Evolutionary conservation across 768 basidiomycete species (phyloP).

Genomic region (Pisolithus albus): DNA sequence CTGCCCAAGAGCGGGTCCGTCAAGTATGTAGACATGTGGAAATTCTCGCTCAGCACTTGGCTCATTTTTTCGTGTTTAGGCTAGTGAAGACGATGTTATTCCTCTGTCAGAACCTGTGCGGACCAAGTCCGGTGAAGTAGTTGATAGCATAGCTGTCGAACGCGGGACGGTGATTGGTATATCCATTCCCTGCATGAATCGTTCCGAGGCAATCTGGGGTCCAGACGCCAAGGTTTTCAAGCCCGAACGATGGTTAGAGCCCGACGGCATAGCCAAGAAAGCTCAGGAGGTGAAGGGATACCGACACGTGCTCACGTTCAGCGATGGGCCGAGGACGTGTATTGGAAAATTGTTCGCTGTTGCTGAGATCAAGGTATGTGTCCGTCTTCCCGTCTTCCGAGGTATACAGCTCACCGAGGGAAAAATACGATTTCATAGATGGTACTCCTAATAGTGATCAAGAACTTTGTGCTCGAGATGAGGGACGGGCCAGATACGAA

Average conservation of each 20-base stretch:
- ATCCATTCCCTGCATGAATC: constrained; percentile 43
- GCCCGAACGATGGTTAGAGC: constrained; percentile 15
- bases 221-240: constrained; percentile 30
- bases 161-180: constrained; percentile 39
- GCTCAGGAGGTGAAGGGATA: constrained; percentile 21
- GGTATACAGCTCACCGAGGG: constrained; percentile 1
- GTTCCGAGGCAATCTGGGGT: constrained; percentile 53
- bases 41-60: not conserved
- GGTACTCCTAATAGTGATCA: constrained; percentile 33
- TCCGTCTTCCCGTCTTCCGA: not conserved
- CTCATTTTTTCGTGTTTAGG: constrained; percentile 20
- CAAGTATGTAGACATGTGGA: constrained; percentile 6
- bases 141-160: constrained; percentile 39
- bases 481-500: constrained; percentile 29
- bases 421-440: constrained; percentile 21
- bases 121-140: constrained; percentile 33
- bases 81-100: constrained; percentile 48
- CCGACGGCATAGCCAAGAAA: constrained; percentile 12
- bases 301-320: constrained; percentile 22
- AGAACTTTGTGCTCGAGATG: constrained; percentile 30
- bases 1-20: constrained; percentile 18
- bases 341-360: constrained; percentile 24
- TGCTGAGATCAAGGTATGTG: constrained; percentile 21
- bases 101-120: constrained; percentile 45
- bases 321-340: constrained; percentile 24